phyloP scores from a whole-genome alignment of 2,329 filamentous ascomycete genomes.

The Nigrospora osmanthi region DNA sequence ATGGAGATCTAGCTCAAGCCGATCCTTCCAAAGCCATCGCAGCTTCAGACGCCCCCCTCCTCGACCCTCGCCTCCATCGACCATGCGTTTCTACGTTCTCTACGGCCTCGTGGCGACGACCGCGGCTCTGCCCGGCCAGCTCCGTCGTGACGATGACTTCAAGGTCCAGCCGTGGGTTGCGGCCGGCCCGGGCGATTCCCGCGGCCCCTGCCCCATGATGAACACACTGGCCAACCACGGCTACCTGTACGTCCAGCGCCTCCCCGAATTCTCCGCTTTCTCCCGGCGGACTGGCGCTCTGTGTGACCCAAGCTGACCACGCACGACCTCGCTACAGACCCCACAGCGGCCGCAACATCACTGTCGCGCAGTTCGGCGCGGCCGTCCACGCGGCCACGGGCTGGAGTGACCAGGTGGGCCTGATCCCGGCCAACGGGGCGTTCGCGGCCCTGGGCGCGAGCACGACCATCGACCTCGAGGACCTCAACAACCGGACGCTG shows the following conservation, averaged over 20 bases:
- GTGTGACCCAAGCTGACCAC: no score
- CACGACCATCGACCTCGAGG: not conserved
- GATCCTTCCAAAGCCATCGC: no score
- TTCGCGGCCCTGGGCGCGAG: not conserved
- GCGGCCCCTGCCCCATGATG: not conserved
- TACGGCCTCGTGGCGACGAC: no score
- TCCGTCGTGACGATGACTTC: no score
- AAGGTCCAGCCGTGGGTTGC: slow-evolving; percentile 1
- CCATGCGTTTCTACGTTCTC: no score
- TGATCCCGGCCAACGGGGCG: not conserved
- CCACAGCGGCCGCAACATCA: slow-evolving; percentile 1
- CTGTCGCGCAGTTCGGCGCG: not conserved
- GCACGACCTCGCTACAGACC: not conserved
- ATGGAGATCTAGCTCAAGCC: no score
- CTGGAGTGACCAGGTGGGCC: not conserved
- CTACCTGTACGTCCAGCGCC: not conserved
- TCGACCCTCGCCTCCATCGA: no score
- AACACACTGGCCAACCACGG: not conserved
- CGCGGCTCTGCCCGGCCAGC: no score
- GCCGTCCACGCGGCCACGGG: not conserved
- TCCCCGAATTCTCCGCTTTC: no score
- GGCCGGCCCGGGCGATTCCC: not conserved
- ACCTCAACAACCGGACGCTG: not conserved
- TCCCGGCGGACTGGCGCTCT: no score
- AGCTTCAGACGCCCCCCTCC: no score